These are phyloP conservation scores for Quercus engelmannii DNA, from an alignment of 306 rosid genomes.

Conservation along the genomic window DNA sequence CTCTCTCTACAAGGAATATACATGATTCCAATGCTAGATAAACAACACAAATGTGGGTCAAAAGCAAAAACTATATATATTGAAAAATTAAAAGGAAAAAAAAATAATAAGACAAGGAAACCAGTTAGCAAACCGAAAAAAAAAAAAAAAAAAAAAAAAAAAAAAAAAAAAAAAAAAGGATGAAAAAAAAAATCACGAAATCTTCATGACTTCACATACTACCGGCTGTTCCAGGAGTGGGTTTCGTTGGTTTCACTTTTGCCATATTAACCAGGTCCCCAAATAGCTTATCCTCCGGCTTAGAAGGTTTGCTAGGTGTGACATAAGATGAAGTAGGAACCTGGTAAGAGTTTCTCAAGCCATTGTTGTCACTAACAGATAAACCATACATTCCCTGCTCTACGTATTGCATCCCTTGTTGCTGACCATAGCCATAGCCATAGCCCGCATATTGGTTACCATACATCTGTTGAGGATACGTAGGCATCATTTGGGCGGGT, in stretches of 20 bases:
- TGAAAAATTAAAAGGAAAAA: conserved; percentile 24
- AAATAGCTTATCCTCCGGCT: conserved; percentile 89
- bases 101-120: conserved; percentile 19
- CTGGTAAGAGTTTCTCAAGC: conserved; percentile 57
- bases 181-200: conserved; percentile 11
- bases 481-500: conserved; percentile 41
- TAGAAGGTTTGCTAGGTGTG: conserved; percentile 67
- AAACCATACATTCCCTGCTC: conserved; percentile 86
- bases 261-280: conserved; percentile 96
- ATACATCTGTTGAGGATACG: conserved; percentile 75
- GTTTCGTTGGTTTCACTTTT: conserved; percentile 68
- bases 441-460: conserved; percentile 65
- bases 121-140: conserved; percentile 26
- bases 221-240: conserved; percentile 57
- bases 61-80: conserved; percentile 25
- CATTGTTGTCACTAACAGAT: conserved; percentile 56
- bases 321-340: conserved; percentile 59
- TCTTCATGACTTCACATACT: conserved; percentile 37
- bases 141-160: conserved; percentile 1
- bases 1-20: conserved; percentile 54
- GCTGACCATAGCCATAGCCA: conserved; percentile 80
- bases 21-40: conserved; percentile 54
- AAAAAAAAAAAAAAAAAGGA: neutral
- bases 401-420: conserved; percentile 54
- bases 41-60: conserved; percentile 40